phyloP scores from a whole-genome alignment of 1,284 basidiomycete genomes.

The Papiliotrema fonsecae region DNA sequence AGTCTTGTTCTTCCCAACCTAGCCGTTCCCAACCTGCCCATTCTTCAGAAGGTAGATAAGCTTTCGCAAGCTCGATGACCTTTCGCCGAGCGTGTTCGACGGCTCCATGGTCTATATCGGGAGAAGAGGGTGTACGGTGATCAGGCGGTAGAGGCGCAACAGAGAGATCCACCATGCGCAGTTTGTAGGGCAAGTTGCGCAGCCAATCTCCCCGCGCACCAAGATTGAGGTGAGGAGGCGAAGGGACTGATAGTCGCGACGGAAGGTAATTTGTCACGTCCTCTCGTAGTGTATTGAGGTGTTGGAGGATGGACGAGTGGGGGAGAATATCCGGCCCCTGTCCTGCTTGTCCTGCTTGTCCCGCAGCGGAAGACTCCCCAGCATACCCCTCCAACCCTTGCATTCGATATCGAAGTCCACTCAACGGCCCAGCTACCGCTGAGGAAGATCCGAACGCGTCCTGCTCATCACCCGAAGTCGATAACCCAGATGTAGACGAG shows the following conservation, averaged over 20 bases:
- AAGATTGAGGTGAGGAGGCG: background rate
- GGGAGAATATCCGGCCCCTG: background rate
- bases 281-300: slow-evolving; percentile 4
- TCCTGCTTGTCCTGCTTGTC: background rate
- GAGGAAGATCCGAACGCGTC: background rate
- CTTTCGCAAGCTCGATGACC: slow-evolving; percentile 39
- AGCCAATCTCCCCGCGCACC: slow-evolving; percentile 4
- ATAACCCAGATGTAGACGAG: background rate
- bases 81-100: slow-evolving; percentile 31
- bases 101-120: slow-evolving; percentile 9
- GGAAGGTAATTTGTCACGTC: slow-evolving; percentile 1
- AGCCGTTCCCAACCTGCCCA: slow-evolving; percentile 48
- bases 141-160: background rate
- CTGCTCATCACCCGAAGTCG: background rate
- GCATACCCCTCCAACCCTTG: too few relatives aligned
- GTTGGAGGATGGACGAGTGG: background rate
- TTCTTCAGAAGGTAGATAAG: slow-evolving; percentile 44
- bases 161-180: slow-evolving; percentile 5
- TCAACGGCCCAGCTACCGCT: background rate
- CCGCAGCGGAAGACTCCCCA: background rate
- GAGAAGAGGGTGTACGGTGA: background rate
- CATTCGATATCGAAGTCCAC: background rate
- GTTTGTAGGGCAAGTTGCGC: slow-evolving; percentile 1
- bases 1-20: slow-evolving; percentile 45
- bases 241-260: background rate